Conservation (phyloP, 805 yeast species). For the Blastobotrys robertii region DNA sequence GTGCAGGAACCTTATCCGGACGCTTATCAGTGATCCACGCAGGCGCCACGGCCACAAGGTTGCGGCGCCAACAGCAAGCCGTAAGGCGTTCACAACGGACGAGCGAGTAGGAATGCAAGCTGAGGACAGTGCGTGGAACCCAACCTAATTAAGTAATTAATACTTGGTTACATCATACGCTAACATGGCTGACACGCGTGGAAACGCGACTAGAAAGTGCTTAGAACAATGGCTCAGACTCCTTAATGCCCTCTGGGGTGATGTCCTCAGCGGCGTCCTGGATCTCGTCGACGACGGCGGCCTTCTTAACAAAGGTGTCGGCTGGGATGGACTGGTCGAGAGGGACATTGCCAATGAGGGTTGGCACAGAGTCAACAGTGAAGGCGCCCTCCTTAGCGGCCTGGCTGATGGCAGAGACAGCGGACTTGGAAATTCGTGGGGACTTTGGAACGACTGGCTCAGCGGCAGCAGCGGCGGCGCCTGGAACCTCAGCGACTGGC, state of each 20-base stretch:
- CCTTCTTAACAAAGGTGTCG: neutral
- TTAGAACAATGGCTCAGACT: too few relatives aligned
- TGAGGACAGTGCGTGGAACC: too few relatives aligned
- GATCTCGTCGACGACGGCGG: neutral
- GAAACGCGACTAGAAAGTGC: too few relatives aligned
- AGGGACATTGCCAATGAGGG: conserved; percentile 25
- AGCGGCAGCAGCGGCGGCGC: conserved; percentile 13
- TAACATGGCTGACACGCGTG: too few relatives aligned
- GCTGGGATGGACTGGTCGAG: conserved; percentile 14
- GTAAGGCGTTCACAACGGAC: too few relatives aligned
- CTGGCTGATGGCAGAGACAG: conserved; percentile 1
- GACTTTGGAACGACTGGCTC: conserved; percentile 4
- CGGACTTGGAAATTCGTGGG: conserved; percentile 10
- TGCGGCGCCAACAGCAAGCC: too few relatives aligned
- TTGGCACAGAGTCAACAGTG: conserved; percentile 24
- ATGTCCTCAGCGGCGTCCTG: neutral
- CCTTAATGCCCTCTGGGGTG: neutral
- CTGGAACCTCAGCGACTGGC: conserved; percentile 15
- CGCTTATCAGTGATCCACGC: too few relatives aligned
- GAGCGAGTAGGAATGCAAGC: too few relatives aligned
- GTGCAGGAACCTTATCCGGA: too few relatives aligned
- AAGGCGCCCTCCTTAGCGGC: conserved; percentile 13
- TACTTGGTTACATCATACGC: too few relatives aligned
- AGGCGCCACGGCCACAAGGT: too few relatives aligned
- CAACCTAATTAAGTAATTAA: too few relatives aligned